A percentile compares a stretch with the other conserved stretches of the same genome.
These are phyloP conservation scores for Cryptococcus neoformans DNA, from an alignment of 1,284 basidiomycete species.

Conservation along the genomic window DNA sequence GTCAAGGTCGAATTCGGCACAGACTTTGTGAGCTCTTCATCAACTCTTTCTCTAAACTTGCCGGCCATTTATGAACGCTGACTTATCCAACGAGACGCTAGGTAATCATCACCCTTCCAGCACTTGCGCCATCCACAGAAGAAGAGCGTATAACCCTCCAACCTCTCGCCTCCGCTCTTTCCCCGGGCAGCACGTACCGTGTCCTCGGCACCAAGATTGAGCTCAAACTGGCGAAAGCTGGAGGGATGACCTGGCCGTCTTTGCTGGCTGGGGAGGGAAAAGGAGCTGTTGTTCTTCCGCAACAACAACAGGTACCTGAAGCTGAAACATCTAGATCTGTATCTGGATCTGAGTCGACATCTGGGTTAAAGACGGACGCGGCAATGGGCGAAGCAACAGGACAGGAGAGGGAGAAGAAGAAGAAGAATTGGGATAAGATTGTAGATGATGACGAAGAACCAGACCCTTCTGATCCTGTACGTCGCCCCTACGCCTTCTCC, in stretches of 20 bases:
- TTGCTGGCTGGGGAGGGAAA: conserved; percentile 23
- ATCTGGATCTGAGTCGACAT: no score
- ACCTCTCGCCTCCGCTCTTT: conserved; percentile 76
- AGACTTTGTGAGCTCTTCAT: conserved; percentile 55
- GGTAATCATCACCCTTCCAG: conserved; percentile 51
- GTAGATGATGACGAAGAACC: conserved; percentile 32
- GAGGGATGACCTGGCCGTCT: conserved; percentile 62
- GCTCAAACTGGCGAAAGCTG: conserved; percentile 37
- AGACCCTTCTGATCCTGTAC: conserved; percentile 23
- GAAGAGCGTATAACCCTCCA: conserved; percentile 48
- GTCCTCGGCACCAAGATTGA: conserved; percentile 72
- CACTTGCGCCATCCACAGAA: conserved; percentile 51
- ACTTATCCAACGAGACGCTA: background rate
- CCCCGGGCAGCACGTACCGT: conserved; percentile 61
- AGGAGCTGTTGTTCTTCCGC: background rate
- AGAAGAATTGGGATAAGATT: conserved; percentile 48
- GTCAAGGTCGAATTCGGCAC: conserved; percentile 64
- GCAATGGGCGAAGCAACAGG: background rate
- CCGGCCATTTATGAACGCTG: no score
- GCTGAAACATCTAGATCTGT: background rate
- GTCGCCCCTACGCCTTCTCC: background rate
- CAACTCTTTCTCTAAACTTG: background rate
- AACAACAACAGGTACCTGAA: background rate
- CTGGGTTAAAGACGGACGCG: background rate
- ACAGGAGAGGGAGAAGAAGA: conserved; percentile 6